Base-by-base conservation (phyloP, 2,329 filamentous ascomycete species). In the Dactylellina drechsleri region DNA sequence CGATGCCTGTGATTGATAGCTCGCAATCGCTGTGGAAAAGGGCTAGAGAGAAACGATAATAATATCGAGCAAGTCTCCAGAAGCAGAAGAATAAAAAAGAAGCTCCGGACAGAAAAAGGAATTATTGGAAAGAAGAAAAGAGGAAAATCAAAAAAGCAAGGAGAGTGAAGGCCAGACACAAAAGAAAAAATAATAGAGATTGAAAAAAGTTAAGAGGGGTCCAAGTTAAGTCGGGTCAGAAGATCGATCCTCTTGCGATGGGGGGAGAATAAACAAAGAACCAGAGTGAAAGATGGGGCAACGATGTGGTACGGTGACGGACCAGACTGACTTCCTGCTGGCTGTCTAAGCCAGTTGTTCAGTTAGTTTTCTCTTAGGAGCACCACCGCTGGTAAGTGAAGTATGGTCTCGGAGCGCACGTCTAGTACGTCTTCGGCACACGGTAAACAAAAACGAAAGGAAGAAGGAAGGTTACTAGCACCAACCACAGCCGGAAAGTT, bases 281-380 rank as follows among this genome's bases (percentile, higher is more conserved):
- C 50, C 58, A 54, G 56, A 20, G 54, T 23, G 31, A 71, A 72
- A 54, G 53, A 72, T 72, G 67, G 67, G 70, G 70, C 70, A 60
- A 45, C 40, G 66, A 70, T 40, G 59, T 62, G 52, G 45, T 45
- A 57, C 54, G 28, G 61, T 57, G 61, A 66, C 54, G 43, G 67
- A 45, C 56, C 36, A 36, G 58, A 47, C 66, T 40, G 18, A 43
- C 36, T 58, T 45, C 49, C 56, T 28, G 57, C 66, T 54, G 62
- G 61, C 68, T 67, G 70, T 74, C 62, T 47, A 74, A 67, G 70
- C 70, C 70, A 74, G 70, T 62, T 66, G 70, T 62, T 58, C 62
- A 66, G 70, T 66, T 58, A 57, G 56, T 40, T 62, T 43, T 52
- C 49, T 18, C 16, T 16, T 31, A 52, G 47, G 26, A 45, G 59